These are phyloP conservation scores for Paraphoma sp. DNA, from an alignment of 2,329 filamentous ascomycete genomes.

Conservation along the genomic window DNA sequence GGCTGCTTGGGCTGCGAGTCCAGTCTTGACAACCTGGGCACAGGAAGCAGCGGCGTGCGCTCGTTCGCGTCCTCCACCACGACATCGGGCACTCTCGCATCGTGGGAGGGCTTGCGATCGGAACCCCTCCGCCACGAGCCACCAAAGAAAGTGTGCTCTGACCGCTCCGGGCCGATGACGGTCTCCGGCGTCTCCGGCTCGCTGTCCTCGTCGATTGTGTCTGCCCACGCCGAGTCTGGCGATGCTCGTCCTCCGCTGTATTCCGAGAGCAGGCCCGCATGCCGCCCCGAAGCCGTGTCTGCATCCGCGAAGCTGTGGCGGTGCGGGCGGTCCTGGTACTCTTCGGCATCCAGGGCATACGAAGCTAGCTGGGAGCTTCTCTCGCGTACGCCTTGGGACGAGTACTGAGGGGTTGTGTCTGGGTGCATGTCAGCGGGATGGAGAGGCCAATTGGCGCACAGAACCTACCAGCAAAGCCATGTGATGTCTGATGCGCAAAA, in stretches of 20 bases:
- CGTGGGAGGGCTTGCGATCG: constrained; percentile 3
- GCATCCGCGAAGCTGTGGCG: constrained; percentile 34
- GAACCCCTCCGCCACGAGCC: constrained; percentile 8
- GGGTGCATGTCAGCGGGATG: constrained; percentile 48
- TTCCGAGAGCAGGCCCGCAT: constrained; percentile 19
- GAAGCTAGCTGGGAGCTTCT: constrained; percentile 87
- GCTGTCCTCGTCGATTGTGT: constrained; percentile 67
- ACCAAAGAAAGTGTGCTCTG: constrained; percentile 32
- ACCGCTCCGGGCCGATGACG: constrained; percentile 27
- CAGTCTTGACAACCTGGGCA: constrained; percentile 34
- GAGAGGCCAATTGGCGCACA: not conserved
- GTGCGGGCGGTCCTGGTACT: constrained; percentile 36
- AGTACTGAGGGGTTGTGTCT: constrained; percentile 73
- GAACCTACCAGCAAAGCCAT: constrained; percentile 63
- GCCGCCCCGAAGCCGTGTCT: constrained; percentile 26
- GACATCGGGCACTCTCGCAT: constrained; percentile 22
- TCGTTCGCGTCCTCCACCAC: constrained; percentile 39
- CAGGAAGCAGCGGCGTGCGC: constrained; percentile 49
- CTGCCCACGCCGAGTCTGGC: constrained; percentile 47
- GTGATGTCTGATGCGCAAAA: constrained; percentile 71
- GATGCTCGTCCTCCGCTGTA: constrained; percentile 33
- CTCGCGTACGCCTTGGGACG: constrained; percentile 77
- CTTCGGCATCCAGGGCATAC: constrained; percentile 67
- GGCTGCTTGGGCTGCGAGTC: constrained; percentile 21
- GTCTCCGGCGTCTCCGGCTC: constrained; percentile 62